Base-by-base conservation (phyloP, 208 protist species). In the Trypanosomatidae sp. region DNA sequence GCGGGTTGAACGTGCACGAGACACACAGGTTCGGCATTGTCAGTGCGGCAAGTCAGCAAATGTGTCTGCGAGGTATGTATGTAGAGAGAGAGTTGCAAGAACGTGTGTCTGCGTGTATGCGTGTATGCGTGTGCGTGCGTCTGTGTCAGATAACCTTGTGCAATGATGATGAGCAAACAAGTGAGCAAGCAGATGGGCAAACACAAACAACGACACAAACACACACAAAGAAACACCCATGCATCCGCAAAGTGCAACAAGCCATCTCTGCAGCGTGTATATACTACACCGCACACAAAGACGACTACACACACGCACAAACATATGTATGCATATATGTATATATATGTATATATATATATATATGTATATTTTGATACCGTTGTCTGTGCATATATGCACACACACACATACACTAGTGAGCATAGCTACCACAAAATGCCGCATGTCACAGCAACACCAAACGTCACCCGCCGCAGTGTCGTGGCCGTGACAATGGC, bases 11-110 rank as follows among this genome's bases (percentile, higher is more conserved):
- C 4, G 76, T 78, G 55, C 67, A 76, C 23, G 81, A 87, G 49
- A 93, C 84, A 48, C 83, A 86, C n/a, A 95, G 61, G 56, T 95
- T 90, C 20, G 83, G 83, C 88, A 95, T 95, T 62, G 13, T 25
- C 22, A 21, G 40, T 13, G 20, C 22, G 3, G 30, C 32, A 7
- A 49, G 6, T 6, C 28, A 4, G n/a, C 27, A 38, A 24, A n/a
- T n/a, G n/a, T n/a, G n/a, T n/a, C n/a, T n/a, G n/a, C n/a, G n/a
- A n/a, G n/a, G n/a, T 27, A 45, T 4, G 42, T 24, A 25, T 24
- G 3, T 43, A 65, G 21, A 33, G 21, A 53, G 6, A 45, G 13
- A 43, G 18, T 43, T 38, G 10, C 6, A 24, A 24, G 7, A 4
- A 27, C 11, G 11, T 1, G 16, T 47, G 3, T 48, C 13, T 48